Base-by-base conservation (phyloP, 352 stramenopile genomes). In the Phytophthora cactorum region DNA sequence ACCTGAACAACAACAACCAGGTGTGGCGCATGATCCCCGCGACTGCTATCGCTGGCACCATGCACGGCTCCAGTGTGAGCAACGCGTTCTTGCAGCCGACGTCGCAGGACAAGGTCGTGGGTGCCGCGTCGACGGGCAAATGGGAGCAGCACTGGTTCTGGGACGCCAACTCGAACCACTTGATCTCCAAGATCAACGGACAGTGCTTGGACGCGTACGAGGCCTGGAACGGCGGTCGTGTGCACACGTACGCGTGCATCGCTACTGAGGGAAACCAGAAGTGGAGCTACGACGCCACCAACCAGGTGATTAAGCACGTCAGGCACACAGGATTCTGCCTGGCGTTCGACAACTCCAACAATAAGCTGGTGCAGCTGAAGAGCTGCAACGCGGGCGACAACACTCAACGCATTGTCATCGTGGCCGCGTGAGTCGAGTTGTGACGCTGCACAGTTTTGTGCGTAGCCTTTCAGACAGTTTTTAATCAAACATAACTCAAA, bases 181-280 rank as follows among this genome's bases (percentile, higher is more conserved):
- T 90, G 36, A 36, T 70, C 25, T 77, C 75, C 57, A 81, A 82
- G 59, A 70, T 70, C 66, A 80, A 78, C 52, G 63, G 74, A n/a
- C 64, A 76, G 52, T 91, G 83, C 57, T 60, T 91, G 46, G 81
- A 91, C 39, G 81, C 75, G 11, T 91, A 90, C 66, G 79, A 92
- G 62, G 68, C 41, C 10, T 78, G 64, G 76, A 54, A 83, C 15
- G 81, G 79, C 32, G 84, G 79, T n/a, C 65, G 64, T 31, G 80
- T 92, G 39, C 84, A 90, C 71, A 74, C 76, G 32, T 92, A 82
- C 58, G 27, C 38, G 12, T 92, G 84, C 66, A 80, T 88, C 22
- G 56, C 68, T 7, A 57, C 54, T 12, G 83, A 92, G 52, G 49
- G 11, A 32, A 92, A 92, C 68, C 81, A 92, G 66, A 70, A 74